Percentiles rank a stretch among this genome's conserved stretches.
These are phyloP conservation scores for Pichia sp. DNA, from an alignment of 1,139 yeast genomes.

Conservation along the genomic window DNA sequence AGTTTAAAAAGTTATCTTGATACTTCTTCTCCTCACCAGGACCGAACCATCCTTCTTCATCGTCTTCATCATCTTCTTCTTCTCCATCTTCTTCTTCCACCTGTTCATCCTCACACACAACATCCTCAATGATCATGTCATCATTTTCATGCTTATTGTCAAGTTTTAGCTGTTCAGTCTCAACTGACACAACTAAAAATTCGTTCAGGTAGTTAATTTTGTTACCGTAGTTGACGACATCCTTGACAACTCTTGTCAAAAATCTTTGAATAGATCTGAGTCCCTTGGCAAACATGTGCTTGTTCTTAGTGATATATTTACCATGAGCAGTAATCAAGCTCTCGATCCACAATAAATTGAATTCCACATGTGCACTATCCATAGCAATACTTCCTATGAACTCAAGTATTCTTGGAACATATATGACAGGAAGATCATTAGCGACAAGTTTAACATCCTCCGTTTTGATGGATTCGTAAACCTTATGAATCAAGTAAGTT, in stretches of 20 bases:
- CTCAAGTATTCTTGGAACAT: constrained; percentile 57
- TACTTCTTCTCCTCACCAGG: constrained; percentile 28
- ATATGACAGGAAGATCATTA: constrained; percentile 65
- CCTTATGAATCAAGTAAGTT: constrained; percentile 58
- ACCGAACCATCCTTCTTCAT: constrained; percentile 36
- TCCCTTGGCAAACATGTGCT: constrained; percentile 58
- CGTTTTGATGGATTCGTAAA: constrained; percentile 62
- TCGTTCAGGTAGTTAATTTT: constrained; percentile 19
- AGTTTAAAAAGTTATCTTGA: constrained; percentile 20
- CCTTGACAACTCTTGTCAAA: constrained; percentile 68
- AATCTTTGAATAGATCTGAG: constrained; percentile 72
- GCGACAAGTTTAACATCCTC: constrained; percentile 62
- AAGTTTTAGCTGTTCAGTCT: constrained; percentile 1
- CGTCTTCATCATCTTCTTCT: constrained; percentile 23
- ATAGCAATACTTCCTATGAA: constrained; percentile 67
- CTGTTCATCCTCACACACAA: constrained; percentile 19
- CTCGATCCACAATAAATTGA: constrained; percentile 74
- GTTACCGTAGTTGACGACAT: constrained; percentile 39
- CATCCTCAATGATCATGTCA: constrained; percentile 22
- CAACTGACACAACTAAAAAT: constrained; percentile 20
- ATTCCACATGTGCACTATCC: constrained; percentile 83
- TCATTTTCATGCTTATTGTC: constrained; percentile 15
- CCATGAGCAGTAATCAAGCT: constrained; percentile 70
- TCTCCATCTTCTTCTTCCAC: constrained; percentile 26
- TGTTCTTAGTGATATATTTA: constrained; percentile 54